Evolutionary conservation across 1,139 yeast species (phyloP).

Genomic region (Waltiozyma sp.): DNA sequence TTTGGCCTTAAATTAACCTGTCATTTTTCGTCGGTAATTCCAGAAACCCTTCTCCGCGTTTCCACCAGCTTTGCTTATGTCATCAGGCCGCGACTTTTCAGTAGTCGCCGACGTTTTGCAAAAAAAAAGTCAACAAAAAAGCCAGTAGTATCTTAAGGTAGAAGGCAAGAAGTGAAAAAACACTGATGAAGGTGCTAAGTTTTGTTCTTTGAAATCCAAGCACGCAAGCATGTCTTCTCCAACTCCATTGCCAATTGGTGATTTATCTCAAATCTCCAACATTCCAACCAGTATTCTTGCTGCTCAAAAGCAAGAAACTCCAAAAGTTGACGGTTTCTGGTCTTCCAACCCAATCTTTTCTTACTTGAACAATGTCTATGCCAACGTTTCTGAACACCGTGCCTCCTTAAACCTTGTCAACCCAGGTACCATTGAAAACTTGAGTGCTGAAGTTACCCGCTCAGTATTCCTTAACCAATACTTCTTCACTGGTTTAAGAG

Average conservation of each 20-base stretch:
- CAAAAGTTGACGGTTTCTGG: constrained; percentile 50
- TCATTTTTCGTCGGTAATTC: too few species aligned
- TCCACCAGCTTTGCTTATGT: too few species aligned
- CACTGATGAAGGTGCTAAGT: too few species aligned
- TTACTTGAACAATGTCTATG: constrained; percentile 68
- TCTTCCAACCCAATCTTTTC: constrained; percentile 79
- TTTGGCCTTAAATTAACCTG: too few species aligned
- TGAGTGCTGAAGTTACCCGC: constrained; percentile 85
- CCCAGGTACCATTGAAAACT: constrained; percentile 93
- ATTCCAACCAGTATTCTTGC: constrained; percentile 27
- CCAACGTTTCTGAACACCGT: constrained; percentile 67
- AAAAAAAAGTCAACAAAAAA: too few species aligned
- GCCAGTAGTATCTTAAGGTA: too few species aligned
- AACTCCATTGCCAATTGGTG: constrained; percentile 32
- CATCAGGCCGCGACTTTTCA: too few species aligned
- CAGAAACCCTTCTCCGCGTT: too few species aligned
- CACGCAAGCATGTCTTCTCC: constrained; percentile 17
- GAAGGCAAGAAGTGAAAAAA: too few species aligned
- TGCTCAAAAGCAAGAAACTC: constrained; percentile 35
- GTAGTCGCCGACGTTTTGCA: too few species aligned
- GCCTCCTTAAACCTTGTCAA: constrained; percentile 69
- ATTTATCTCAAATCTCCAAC: constrained; percentile 42
- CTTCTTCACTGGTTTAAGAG: constrained; percentile 92
- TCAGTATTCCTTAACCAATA: constrained; percentile 87
- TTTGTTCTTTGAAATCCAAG: too few species aligned